Conservation (phyloP, 2,329 filamentous ascomycete species). For the Aureobasidium leucospermi region DNA sequence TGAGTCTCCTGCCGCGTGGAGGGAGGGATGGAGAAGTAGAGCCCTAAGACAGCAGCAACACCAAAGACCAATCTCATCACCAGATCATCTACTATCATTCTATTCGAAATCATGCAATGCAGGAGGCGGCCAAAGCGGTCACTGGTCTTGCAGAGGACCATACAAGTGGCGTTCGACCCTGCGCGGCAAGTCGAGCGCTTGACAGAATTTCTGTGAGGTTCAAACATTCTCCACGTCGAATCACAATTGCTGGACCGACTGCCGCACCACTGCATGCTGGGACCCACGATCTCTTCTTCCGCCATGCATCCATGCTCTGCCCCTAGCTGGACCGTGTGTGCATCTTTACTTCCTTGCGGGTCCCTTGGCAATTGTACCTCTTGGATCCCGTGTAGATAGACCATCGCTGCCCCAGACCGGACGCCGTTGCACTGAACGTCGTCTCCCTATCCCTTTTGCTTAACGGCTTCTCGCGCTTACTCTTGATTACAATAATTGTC, state of each 20-base stretch:
- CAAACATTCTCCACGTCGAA: slow-evolving; percentile 5
- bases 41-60: background rate
- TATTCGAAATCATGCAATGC: slow-evolving; percentile 6
- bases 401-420: slow-evolving; percentile 9
- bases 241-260: slow-evolving; percentile 1
- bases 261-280: slow-evolving; percentile 13
- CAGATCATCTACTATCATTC: background rate
- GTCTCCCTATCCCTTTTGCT: slow-evolving; percentile 13
- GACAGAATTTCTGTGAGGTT: background rate
- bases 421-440: slow-evolving; percentile 6
- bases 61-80: background rate
- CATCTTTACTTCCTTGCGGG: background rate
- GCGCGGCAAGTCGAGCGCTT: background rate
- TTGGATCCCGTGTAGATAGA: slow-evolving; percentile 5
- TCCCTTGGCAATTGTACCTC: slow-evolving; percentile 6
- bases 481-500: slow-evolving; percentile 1
- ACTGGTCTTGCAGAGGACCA: background rate
- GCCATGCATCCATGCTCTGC: slow-evolving; percentile 6
- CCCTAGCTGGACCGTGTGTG: slow-evolving; percentile 11
- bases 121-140: background rate
- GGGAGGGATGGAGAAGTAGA: background rate
- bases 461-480: slow-evolving; percentile 8
- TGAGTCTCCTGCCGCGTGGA: slow-evolving; percentile 7
- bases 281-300: slow-evolving; percentile 1
- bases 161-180: background rate